Conservation (phyloP, 2,329 filamentous ascomycete species). For the Diaporthe vaccinii region DNA sequence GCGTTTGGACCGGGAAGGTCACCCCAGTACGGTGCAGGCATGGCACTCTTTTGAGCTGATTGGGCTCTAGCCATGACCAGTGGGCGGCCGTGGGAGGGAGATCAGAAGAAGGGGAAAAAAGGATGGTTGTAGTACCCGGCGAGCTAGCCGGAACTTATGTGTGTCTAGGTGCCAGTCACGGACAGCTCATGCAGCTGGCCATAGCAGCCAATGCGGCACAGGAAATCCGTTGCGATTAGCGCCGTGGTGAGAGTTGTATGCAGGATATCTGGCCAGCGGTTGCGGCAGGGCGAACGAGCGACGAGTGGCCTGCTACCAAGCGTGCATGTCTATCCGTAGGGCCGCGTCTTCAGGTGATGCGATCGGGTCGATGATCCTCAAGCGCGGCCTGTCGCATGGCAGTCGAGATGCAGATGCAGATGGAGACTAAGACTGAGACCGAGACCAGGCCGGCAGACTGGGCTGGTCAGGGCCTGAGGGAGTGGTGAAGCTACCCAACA, state of each 20-base stretch:
- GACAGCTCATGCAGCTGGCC: slow-evolving; percentile 39
- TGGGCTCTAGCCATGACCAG: slow-evolving; percentile 40
- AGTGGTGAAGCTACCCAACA: not conserved
- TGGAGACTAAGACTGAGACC: not conserved
- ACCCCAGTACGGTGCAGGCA: slow-evolving; percentile 71
- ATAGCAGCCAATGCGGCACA: slow-evolving; percentile 41
- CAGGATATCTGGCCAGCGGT: slow-evolving; percentile 19
- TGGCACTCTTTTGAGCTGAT: slow-evolving; percentile 49
- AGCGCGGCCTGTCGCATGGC: slow-evolving; percentile 29
- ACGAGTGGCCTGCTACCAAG: not conserved
- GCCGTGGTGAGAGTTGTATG: slow-evolving; percentile 35
- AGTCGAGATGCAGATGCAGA: not conserved
- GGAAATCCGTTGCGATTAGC: slow-evolving; percentile 37
- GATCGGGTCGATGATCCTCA: slow-evolving; percentile 18
- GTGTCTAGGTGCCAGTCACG: slow-evolving; percentile 33
- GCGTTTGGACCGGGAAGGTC: slow-evolving; percentile 65
- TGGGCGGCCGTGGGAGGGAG: slow-evolving; percentile 46
- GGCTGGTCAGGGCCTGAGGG: not conserved
- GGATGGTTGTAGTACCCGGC: slow-evolving; percentile 37
- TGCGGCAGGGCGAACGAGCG: slow-evolving; percentile 23
- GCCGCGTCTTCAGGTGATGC: slow-evolving; percentile 19
- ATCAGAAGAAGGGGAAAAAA: slow-evolving; percentile 44
- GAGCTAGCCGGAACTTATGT: slow-evolving; percentile 33
- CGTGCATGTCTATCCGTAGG: not conserved
- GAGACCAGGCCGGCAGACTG: not conserved